Evolutionary conservation across 192 early-diverging fungal species (phyloP).

Genomic region (Allomyces arbusculus): DNA sequence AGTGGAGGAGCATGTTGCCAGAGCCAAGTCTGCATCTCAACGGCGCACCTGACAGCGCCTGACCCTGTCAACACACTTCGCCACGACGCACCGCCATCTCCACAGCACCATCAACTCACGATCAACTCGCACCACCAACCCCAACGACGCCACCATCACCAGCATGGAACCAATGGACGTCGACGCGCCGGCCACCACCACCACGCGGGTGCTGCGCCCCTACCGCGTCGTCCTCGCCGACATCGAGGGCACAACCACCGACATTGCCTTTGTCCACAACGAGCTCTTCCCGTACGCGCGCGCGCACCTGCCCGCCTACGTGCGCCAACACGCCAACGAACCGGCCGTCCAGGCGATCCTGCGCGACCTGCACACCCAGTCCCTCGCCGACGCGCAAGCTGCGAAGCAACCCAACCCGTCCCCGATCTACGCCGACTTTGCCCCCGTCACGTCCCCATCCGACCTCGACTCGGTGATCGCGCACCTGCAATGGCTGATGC

Average conservation of each 20-base stretch:
- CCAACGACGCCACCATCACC: too few species aligned
- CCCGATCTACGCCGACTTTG: not conserved
- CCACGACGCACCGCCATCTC: too few species aligned
- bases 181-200: too few species aligned
- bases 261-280: constrained; percentile 91
- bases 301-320: constrained; percentile 35
- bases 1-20: too few species aligned
- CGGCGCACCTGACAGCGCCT: too few species aligned
- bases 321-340: constrained; percentile 33
- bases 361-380: constrained; percentile 27
- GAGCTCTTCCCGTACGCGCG: constrained; percentile 75
- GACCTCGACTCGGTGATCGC: not conserved
- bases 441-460: not conserved
- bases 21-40: too few species aligned
- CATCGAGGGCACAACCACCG: constrained; percentile 90
- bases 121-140: too few species aligned
- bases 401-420: not conserved
- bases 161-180: too few species aligned
- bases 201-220: constrained; percentile 2
- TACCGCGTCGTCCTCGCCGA: constrained; percentile 53
- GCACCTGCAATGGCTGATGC: not conserved
- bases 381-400: constrained; percentile 11
- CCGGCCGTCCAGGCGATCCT: constrained; percentile 19
- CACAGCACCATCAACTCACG: too few species aligned
- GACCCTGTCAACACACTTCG: too few species aligned